These are phyloP conservation scores for button mushroom (Agaricus bisporus) DNA, from an alignment of 768 basidiomycete genomes.

Conservation along the genomic window DNA sequence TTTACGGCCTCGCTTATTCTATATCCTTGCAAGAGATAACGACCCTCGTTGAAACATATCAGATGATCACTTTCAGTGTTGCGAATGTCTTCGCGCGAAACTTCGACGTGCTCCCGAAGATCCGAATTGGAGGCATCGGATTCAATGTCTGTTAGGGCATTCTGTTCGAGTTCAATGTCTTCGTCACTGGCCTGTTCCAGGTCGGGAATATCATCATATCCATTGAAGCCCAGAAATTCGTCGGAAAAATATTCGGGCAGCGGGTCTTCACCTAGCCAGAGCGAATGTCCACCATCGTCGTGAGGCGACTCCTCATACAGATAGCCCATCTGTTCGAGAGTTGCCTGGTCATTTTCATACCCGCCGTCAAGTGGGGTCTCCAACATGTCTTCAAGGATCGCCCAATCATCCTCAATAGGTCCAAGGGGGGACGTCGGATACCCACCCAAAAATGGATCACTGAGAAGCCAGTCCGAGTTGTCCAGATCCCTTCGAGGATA, in stretches of 20 bases:
- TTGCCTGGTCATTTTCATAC: not conserved
- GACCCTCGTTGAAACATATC: conserved; percentile 8
- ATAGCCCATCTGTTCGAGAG: not conserved
- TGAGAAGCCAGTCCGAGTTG: conserved; percentile 4
- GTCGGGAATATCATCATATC: not conserved
- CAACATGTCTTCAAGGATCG: not conserved
- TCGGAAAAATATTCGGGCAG: not conserved
- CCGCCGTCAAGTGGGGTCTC: not conserved
- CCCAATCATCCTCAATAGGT: not conserved
- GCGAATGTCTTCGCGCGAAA: conserved; percentile 7
- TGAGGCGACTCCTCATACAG: not conserved
- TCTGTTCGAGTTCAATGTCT: not conserved
- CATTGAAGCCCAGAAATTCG: not conserved
- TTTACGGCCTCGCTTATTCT: not conserved
- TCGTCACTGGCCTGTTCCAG: not conserved
- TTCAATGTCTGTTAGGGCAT: not conserved
- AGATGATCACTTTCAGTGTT: not conserved
- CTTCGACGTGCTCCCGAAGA: not conserved
- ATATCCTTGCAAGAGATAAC: conserved; percentile 1
- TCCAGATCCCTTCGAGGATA: not conserved
- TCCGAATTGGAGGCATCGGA: not conserved
- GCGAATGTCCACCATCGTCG: not conserved
- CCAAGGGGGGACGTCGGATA: not conserved
- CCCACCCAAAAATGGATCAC: not conserved
- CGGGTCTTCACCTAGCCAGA: not conserved